A percentile compares a stretch with the other conserved stretches of the same genome.
Conservation (phyloP, 768 basidiomycete species). For the Crucibulum laeve region DNA sequence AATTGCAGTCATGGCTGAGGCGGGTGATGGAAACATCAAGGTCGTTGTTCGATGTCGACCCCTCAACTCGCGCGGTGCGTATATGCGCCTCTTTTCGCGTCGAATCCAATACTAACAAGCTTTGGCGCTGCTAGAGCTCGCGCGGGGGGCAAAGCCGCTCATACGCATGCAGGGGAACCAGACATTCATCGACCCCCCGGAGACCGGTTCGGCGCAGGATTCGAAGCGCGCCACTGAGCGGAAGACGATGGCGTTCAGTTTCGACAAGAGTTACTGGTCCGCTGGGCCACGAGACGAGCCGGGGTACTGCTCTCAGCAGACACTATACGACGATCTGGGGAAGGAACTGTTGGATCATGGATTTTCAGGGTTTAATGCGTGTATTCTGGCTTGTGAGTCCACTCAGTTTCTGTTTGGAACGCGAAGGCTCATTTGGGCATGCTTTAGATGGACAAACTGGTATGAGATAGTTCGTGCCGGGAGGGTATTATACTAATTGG, state of each 20-base stretch:
- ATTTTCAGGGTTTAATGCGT: constrained; percentile 95
- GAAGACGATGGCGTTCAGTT: constrained; percentile 86
- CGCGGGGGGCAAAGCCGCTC: constrained; percentile 89
- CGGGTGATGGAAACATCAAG: constrained; percentile 87
- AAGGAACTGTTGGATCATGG: constrained; percentile 93
- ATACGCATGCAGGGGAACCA: constrained; percentile 95
- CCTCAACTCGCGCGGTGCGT: constrained; percentile 88
- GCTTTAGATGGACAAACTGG: constrained; percentile 77
- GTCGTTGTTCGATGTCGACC: constrained; percentile 95
- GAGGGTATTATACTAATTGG: background rate
- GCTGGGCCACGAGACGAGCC: constrained; percentile 88
- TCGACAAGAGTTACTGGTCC: constrained; percentile 85
- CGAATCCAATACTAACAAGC: background rate
- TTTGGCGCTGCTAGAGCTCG: constrained; percentile 58
- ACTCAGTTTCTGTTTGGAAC: constrained; percentile 1
- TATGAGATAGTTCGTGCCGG: constrained; percentile 29
- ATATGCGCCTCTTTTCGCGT: background rate
- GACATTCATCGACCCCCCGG: constrained; percentile 90
- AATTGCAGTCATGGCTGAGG: constrained; percentile 53
- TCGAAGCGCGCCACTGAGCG: constrained; percentile 84
- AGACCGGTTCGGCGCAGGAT: constrained; percentile 61
- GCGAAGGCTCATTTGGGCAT: constrained; percentile 7
- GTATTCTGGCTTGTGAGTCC: constrained; percentile 95
- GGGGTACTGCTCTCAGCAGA: constrained; percentile 90
- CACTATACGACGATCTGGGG: constrained; percentile 90